Base-by-base conservation (phyloP, 1,139 yeast genomes). In the Zygosaccharomyces pseudobailii region DNA sequence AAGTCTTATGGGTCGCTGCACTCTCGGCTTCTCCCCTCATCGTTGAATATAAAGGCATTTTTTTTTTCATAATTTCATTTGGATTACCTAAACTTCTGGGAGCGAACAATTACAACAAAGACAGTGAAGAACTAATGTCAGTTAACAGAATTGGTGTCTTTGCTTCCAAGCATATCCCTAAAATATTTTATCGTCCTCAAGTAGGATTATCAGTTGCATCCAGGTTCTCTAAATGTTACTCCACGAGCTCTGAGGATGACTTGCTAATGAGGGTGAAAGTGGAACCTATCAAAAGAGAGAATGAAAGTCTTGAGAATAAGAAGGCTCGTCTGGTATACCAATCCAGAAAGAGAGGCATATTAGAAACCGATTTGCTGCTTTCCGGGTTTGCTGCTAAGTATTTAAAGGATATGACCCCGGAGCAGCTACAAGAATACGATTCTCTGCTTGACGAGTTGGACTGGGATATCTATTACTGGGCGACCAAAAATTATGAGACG, bases 381-480 rank as follows among this genome's bases (percentile, higher is more conserved):
- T 82, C 94, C 20, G 77, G 90, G 51, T 94, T 90, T 69, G 96
- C 97, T 30, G 82, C 88, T 59, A 78, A 78, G 61, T 78, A 86
- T 60, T 72, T 92, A 57, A 67, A 75, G 34, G 59, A 65, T 0
- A 78, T 92, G 73, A 71, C 74, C n/a, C 68, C 72, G 53, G 84
- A 74, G 47, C 86, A 88, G 67, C 71, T 94, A 54, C 84, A 82
- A 47, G 97, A 92, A 68, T 92, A 87, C 66, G 97, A 92, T 63
- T 67, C 75, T 55, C 71, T 92, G 50, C 74, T 92, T 63, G 96
- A 94, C 66, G 96, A 90, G 68, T 80, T 92, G 13, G 99, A 92
- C 67, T 94, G 98, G 98, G 98, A 92, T 65, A 90, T 92, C 54
- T 94, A 88, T 68, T 92, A 92, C 71, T 92, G 98, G 97, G 96